phyloP scores from a whole-genome alignment of 78 protist species.

The Planoprotostelium fungivorum region DNA sequence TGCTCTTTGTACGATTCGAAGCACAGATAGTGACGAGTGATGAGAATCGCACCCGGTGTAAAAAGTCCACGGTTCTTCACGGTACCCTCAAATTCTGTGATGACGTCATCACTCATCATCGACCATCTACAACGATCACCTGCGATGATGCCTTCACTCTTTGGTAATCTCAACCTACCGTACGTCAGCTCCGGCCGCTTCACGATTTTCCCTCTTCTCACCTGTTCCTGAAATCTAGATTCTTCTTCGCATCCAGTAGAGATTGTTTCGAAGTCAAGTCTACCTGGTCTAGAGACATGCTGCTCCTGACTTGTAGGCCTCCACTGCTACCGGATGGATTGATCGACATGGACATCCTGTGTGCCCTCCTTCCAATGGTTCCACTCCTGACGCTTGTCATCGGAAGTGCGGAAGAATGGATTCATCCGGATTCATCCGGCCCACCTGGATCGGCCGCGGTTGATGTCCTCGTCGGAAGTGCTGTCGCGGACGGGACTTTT shows the following conservation, averaged over 20 bases:
- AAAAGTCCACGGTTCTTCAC: not conserved
- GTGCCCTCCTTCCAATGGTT: too few relatives aligned
- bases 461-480: too few relatives aligned
- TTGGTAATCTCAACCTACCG: not conserved
- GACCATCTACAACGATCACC: not conserved
- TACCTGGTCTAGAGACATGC: not conserved
- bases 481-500: too few relatives aligned
- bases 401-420: too few relatives aligned
- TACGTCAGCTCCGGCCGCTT: not conserved
- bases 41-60: not conserved
- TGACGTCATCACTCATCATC: not conserved
- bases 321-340: not conserved
- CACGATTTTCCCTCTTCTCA: not conserved
- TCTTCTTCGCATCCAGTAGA: not conserved
- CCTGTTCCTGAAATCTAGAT: not conserved
- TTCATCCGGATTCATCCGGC: too few relatives aligned
- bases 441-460: too few relatives aligned
- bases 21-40: not conserved
- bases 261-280: not conserved
- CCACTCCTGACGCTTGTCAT: too few relatives aligned
- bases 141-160: not conserved
- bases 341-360: not conserved
- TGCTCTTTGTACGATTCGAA: not conserved
- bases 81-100: not conserved
- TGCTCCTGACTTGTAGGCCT: not conserved